Evolutionary conservation across 2,329 filamentous ascomycete genomes (phyloP).

Genomic region (Teratosphaeria gauchensis): DNA sequence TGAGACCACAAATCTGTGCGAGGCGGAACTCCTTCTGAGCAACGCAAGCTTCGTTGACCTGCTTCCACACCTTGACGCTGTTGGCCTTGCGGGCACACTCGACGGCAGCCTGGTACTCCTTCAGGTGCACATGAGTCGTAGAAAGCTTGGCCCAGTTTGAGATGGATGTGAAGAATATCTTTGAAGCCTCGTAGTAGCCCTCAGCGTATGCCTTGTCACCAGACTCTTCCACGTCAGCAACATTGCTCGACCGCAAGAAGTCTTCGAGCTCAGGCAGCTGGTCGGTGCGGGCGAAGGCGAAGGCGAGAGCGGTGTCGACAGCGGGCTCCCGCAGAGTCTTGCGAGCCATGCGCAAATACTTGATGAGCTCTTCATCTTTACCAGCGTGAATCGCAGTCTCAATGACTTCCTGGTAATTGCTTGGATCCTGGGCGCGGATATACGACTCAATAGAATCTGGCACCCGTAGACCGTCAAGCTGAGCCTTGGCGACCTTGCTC

Average conservation of each 20-base stretch:
- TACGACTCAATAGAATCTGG: constrained; percentile 93
- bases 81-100: constrained; percentile 98
- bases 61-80: constrained; percentile 98
- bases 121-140: constrained; percentile 92
- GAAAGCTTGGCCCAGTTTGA: constrained; percentile 99
- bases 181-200: constrained; percentile 87
- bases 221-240: constrained; percentile 90
- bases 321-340: constrained; percentile 91
- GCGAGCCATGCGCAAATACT: constrained; percentile 91
- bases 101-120: constrained; percentile 93
- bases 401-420: constrained; percentile 91
- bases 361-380: constrained; percentile 96
- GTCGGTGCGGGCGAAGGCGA: constrained; percentile 85
- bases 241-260: constrained; percentile 85
- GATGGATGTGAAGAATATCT: constrained; percentile 97
- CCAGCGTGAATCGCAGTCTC: constrained; percentile 90
- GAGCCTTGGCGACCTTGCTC: constrained; percentile 97
- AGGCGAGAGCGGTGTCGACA: constrained; percentile 88
- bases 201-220: constrained; percentile 97
- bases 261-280: constrained; percentile 91
- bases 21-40: constrained; percentile 98
- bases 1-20: constrained; percentile 96
- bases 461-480: constrained; percentile 89
- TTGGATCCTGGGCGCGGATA: constrained; percentile 86
- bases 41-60: constrained; percentile 93